Base-by-base conservation (phyloP, 345 rosid species). In the Kandelia obovata region DNA sequence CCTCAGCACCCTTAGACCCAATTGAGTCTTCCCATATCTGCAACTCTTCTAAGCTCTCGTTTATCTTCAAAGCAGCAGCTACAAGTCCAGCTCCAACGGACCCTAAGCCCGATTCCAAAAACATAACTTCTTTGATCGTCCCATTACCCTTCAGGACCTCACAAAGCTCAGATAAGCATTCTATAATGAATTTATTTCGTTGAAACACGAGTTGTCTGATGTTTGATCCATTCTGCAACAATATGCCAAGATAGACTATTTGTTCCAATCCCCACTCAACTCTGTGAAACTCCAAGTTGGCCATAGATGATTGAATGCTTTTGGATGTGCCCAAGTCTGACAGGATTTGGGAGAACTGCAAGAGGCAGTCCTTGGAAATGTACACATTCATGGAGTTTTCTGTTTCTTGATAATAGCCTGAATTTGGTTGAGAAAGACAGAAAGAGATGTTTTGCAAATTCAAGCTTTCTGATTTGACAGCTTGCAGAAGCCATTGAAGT, bases 21-120 rank as follows among this genome's bases (percentile, higher is more conserved):
- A 92, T 90, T 2, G 96, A 92, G 74, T 92, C 99, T 34, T 95
- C 96, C 98, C 96, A 88, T 78, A 95, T 88, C 81, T 95, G 97
- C 78, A 90, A 56, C 82, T 92, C 99, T 62, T 95, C 97, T 83
- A 94, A 70, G 64, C 81, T 77, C 56, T 82, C 90, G 75, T 91
- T 94, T 62, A 71, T 77, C 79, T 66, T 81, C n/a, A 91, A 87
- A 64, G 96, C 95, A 15, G 80, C 76, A 5, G 93, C 97, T 13
- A 91, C 59, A 32, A 86, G 63, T 21, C 83, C 71, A 71, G 96
- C 95, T 64, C 98, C 96, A 53, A 56, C 72, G 20, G 70, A 56
- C 39, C 89, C 90, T 32, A 92, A 75, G 4, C 78, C 68, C 3
- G 89, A 89, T 67, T 86, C 93, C 6, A 72, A 67, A 71, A 92